Evolutionary conservation across 192 early-diverging fungal species (phyloP).

Genomic region (Funneliformis mosseae): DNA sequence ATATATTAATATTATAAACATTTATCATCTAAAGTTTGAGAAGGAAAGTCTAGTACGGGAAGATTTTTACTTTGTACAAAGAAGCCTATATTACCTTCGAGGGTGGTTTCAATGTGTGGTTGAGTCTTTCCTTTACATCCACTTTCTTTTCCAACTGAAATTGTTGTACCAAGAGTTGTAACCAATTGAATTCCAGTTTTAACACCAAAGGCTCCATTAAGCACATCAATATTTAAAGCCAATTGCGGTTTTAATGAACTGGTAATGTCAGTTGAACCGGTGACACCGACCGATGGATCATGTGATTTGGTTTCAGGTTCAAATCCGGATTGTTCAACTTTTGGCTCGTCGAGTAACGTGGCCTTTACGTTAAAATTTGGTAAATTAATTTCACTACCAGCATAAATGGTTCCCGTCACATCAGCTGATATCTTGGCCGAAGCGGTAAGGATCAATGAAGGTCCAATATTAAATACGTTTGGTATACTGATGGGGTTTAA

Average conservation of each 20-base stretch:
- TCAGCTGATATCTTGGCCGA: not conserved
- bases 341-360: not conserved
- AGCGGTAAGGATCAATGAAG: not conserved
- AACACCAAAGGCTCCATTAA: not conserved
- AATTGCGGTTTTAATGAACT: slow-evolving; percentile 25
- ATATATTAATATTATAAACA: not conserved
- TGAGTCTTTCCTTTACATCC: not conserved
- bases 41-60: slow-evolving; percentile 2
- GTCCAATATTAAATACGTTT: slow-evolving; percentile 19
- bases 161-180: not conserved
- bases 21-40: not conserved
- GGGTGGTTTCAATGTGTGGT: not conserved
- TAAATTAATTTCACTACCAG: not conserved
- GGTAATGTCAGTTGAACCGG: not conserved
- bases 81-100: slow-evolving; percentile 15
- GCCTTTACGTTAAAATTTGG: not conserved
- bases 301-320: not conserved
- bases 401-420: not conserved
- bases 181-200: slow-evolving; percentile 12
- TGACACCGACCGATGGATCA: not conserved
- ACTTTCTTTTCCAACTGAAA: not conserved
- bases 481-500: not conserved
- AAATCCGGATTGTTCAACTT: not conserved
- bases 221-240: not conserved
- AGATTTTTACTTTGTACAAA: not conserved